These are phyloP conservation scores for Blastomyces parvus DNA, from an alignment of 2,329 filamentous ascomycete genomes.

Conservation along the genomic window DNA sequence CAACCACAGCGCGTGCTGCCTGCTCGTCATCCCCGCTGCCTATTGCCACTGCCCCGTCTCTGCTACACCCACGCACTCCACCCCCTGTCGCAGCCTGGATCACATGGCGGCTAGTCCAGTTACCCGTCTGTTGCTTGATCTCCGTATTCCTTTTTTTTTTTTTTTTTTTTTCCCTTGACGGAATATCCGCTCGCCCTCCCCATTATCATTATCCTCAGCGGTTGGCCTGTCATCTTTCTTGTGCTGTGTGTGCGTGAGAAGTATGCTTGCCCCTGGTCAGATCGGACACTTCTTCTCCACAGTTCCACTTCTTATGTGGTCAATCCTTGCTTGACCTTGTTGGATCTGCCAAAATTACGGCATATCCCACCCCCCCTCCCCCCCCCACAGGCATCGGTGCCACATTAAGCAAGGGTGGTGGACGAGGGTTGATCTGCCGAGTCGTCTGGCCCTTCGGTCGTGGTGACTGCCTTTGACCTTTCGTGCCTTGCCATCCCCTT, in stretches of 20 bases:
- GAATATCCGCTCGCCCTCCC: neutral
- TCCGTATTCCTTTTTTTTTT: neutral
- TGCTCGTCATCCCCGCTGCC: neutral
- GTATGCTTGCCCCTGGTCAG: neutral
- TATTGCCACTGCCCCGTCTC: neutral
- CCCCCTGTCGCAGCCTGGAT: neutral
- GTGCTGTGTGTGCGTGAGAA: neutral
- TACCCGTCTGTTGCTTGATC: neutral
- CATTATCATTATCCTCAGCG: neutral
- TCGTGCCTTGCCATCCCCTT: neutral
- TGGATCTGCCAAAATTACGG: conserved; percentile 2
- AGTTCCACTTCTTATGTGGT: neutral
- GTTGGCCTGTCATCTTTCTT: neutral
- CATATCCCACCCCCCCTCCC: neutral
- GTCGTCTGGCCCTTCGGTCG: conserved; percentile 1
- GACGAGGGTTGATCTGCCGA: conserved; percentile 1
- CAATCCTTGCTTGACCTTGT: neutral
- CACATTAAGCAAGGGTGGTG: neutral
- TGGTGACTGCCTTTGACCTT: neutral
- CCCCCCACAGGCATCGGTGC: neutral
- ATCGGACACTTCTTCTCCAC: neutral
- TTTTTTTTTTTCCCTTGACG: neutral
- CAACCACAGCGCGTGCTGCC: neutral
- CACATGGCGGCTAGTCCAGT: neutral
- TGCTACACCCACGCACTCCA: neutral